Conservation (phyloP, 2,329 filamentous ascomycete species). For the Botryotinia globosa region DNA sequence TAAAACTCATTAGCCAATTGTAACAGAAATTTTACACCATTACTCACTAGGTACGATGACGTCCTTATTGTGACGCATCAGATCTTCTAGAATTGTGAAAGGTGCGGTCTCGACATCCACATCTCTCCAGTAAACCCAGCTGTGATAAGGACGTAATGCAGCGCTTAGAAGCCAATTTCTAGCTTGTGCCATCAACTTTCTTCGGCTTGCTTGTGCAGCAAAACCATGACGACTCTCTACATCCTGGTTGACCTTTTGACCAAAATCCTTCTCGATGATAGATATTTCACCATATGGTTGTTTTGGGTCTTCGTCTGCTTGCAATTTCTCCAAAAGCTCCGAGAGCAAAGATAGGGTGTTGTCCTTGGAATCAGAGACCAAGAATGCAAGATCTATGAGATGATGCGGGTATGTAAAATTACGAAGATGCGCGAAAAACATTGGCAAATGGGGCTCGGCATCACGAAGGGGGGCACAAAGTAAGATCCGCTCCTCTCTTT, state of each 20-base stretch:
- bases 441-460: slow-evolving; percentile 83
- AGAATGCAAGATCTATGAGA: slow-evolving; percentile 91
- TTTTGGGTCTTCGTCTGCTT: slow-evolving; percentile 73
- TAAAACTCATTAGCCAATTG: slow-evolving; percentile 39
- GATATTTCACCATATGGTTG: slow-evolving; percentile 93
- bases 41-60: slow-evolving; percentile 94
- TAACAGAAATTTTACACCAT: background rate
- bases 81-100: slow-evolving; percentile 91
- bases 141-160: slow-evolving; percentile 88
- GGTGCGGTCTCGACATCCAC: slow-evolving; percentile 97
- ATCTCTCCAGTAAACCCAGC: slow-evolving; percentile 99
- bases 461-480: slow-evolving; percentile 93
- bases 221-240: slow-evolving; percentile 97
- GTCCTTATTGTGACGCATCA: slow-evolving; percentile 99
- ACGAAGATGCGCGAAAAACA: slow-evolving; percentile 97
- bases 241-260: slow-evolving; percentile 95
- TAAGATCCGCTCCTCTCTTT: slow-evolving; percentile 90
- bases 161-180: slow-evolving; percentile 96
- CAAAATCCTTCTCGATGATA: slow-evolving; percentile 98
- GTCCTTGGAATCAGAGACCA: slow-evolving; percentile 97
- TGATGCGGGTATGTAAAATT: slow-evolving; percentile 98
- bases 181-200: slow-evolving; percentile 97
- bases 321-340: slow-evolving; percentile 72
- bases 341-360: slow-evolving; percentile 75
- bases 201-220: slow-evolving; percentile 85